These are phyloP conservation scores for Leccinum sublutescens DNA, from an alignment of 768 basidiomycete genomes.

Conservation along the genomic window DNA sequence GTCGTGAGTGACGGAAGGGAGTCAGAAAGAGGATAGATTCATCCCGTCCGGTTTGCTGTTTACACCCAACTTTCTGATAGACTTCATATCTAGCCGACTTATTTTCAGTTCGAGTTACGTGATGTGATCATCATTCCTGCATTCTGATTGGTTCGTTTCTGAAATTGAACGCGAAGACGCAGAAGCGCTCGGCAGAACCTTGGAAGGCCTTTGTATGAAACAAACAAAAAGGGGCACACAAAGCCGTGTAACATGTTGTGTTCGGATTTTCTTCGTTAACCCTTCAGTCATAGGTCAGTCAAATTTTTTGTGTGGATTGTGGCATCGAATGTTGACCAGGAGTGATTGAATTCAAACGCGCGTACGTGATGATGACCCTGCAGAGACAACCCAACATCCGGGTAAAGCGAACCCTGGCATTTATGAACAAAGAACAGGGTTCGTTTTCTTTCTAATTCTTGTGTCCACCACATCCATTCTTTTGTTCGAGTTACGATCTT, in stretches of 20 bases:
- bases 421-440: slow-evolving; percentile 15
- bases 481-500: slow-evolving; percentile 15
- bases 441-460: slow-evolving; percentile 6
- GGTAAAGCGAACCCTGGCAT: slow-evolving; percentile 8
- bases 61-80: too few species aligned
- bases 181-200: neutral
- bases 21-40: slow-evolving; percentile 13
- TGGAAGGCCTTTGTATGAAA: slow-evolving; percentile 9
- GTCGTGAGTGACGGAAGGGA: slow-evolving; percentile 18
- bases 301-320: neutral
- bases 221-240: slow-evolving; percentile 18
- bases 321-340: slow-evolving; percentile 1
- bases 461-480: slow-evolving; percentile 6
- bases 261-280: neutral
- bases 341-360: neutral
- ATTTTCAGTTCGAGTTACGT: too few species aligned
- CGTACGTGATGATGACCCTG: slow-evolving; percentile 6
- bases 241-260: neutral
- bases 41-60: slow-evolving; percentile 13
- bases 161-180: too few species aligned
- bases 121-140: too few species aligned
- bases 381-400: slow-evolving; percentile 7
- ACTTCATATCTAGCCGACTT: too few species aligned
- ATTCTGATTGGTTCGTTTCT: too few species aligned
- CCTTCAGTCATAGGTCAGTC: slow-evolving; percentile 13